Conservation (phyloP, 352 stramenopile genomes). For the Globisporangium rhizosaccharum region DNA sequence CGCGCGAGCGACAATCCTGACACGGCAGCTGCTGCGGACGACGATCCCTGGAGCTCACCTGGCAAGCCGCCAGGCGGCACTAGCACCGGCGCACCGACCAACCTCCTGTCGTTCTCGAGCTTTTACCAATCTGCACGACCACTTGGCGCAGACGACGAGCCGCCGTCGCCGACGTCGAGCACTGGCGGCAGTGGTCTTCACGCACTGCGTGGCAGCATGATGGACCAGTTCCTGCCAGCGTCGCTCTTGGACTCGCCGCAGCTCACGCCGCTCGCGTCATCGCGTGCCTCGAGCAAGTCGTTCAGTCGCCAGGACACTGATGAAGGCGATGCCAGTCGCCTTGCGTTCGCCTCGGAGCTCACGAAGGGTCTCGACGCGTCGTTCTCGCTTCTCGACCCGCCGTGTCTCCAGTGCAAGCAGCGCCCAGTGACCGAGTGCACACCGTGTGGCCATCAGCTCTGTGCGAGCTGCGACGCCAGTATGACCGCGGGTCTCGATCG, state of each 20-base stretch:
- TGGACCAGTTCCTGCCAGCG: constrained; percentile 77
- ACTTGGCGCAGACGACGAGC: constrained; percentile 38
- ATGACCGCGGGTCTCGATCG: constrained; percentile 3
- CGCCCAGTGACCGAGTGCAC: constrained; percentile 8
- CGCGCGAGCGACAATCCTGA: constrained; percentile 4
- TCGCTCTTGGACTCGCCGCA: constrained; percentile 77
- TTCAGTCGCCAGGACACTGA: constrained; percentile 17
- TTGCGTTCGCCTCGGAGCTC: constrained; percentile 24
- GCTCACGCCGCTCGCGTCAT: constrained; percentile 43
- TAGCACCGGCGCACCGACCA: constrained; percentile 9
- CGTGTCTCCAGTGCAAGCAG: constrained; percentile 15
- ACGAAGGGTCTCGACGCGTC: constrained; percentile 25
- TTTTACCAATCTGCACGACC: constrained; percentile 44
- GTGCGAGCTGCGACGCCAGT: constrained; percentile 5
- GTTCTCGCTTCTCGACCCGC: constrained; percentile 23
- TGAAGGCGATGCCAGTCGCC: not conserved
- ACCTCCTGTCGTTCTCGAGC: constrained; percentile 46
- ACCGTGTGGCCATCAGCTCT: constrained; percentile 19
- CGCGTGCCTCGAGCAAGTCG: constrained; percentile 16
- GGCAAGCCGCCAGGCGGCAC: constrained; percentile 21
- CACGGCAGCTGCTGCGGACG: constrained; percentile 19
- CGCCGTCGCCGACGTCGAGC: constrained; percentile 34
- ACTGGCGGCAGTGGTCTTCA: constrained; percentile 25
- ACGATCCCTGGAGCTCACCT: constrained; percentile 47
- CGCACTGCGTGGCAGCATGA: constrained; percentile 60